Base-by-base conservation (phyloP, 1,139 yeast genomes). In the Kluyveromyces marxianus region DNA sequence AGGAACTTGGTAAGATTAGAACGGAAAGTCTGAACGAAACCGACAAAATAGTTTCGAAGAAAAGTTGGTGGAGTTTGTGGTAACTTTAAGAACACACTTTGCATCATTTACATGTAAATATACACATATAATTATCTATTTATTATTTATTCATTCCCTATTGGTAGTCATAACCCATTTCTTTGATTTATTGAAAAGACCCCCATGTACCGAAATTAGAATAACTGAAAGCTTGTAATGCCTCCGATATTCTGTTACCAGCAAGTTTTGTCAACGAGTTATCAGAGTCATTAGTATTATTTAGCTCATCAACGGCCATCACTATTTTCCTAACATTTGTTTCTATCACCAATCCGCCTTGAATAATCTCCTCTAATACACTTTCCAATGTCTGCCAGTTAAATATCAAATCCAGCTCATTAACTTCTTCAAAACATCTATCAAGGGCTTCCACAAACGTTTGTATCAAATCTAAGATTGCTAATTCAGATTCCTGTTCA, bases 301-400 rank as follows among this genome's bases (percentile, higher is more conserved):
- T 66, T 33, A 65, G 48, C 37, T 63, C 65, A 49, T 66, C 70
- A 7, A 83, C 83, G 0, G 94, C 89, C n/a, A 72, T 72, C n/a
- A 90, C 96, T 35, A 92, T 89, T 52, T 86, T 77, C 36, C 70
- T 65, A 28, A 89, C 87, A 57, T 83, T 88, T 1, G 98, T 90
- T 63, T 92, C 98, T 35, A 94, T 87, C n/a, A 92, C 98, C 95
- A 94, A 83, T 0, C 99, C 99, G 29, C 97, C 98, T 62, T 92
- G 98, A 1, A 92, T 84, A 37, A 92, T 85, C 58, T 94, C 97
- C 60, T 84, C 92, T 46, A 92, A 68, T 3, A 92, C 97, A 2
- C 96, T 84, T 60, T 92, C 95, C 38, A 92, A 69, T 10, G 89
- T 95, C 65, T 92, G 97, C 97, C 97, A 92, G 27, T 97, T 97